Base-by-base conservation (phyloP, 495 filamentous ascomycete species). In the Lasiosphaeriaceae sp. region DNA sequence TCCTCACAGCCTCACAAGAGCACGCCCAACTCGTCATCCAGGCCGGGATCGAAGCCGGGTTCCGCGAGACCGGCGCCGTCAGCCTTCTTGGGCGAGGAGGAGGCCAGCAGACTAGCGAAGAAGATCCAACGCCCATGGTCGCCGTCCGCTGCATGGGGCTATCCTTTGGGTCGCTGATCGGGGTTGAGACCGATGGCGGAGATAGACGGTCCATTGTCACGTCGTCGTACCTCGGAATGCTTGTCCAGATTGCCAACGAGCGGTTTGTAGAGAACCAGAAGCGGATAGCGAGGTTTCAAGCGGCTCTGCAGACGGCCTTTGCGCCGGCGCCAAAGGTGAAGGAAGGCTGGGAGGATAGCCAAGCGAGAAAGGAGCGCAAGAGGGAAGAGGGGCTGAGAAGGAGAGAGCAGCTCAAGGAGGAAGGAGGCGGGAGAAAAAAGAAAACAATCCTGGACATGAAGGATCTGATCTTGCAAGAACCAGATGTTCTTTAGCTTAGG, bases 21-120 rank as follows among this genome's bases (percentile, higher is more conserved):
- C 81, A 89, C 59, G 90, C 93, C 2, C 86, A 94, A 43, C 66
- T 77, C 8, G 78, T 93, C 7, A 76, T 96, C 29, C 76, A 81
- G 12, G 87, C 88, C 12, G 93, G 87, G 3, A 75, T 94, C 5
- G 82, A 84, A 54, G 85, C 90, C 11, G 93, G 92, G 0, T 96
- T 96, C 66, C 84, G 93, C 45, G 93, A 97, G 74, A 92, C 87
- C 52, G 93, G 93, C n/a, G 82, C 82, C 6, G 64, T 85, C 47
- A 82, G 66, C 31, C 35, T 69, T 20, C 57, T 69, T 9, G 48
- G 45, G 7, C 53, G 53, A n/a, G 39, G 34, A 1, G 34, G 1
- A 2, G 43, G 11, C 16, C 43, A 46, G 20, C 39, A 11, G 12
- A 1, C 3, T 3, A 17, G 11, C 52, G 60, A 60, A 7, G 57